Base-by-base conservation (phyloP, 2,329 filamentous ascomycete genomes). In the Fusarium brachygibbosum region DNA sequence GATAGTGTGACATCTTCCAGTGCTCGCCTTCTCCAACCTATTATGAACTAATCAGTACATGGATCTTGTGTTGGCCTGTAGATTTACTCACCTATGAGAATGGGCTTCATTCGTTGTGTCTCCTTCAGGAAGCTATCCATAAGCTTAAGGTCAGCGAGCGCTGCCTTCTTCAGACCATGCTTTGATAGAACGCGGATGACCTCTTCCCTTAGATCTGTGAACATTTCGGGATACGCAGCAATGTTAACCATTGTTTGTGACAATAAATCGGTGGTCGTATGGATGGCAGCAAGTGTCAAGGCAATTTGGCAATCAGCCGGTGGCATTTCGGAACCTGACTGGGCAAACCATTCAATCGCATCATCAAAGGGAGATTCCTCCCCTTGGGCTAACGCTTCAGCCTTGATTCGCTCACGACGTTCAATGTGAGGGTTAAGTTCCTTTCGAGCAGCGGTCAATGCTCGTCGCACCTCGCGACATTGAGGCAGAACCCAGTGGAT, bases 261-360 rank as follows among this genome's bases (percentile, higher is more conserved):
- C 0, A 75, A 38, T 6, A 75, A 7, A 13, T 76, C 74, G 5
- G 82, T 80, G 0, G 86, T 87, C 1, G 86, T 88, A 73, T 88
- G 86, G 28, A 87, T 86, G 6, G 84, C 83, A 1, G 85, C 86
- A 37, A 86, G 82, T 1, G 80, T 78, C 28, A 78, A 74, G 2
- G 48, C 40, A 4, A 76, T 53, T 38, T 76, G 74, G 1, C 58
- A 52, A 1, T 51, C 25, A 2, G 53, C 67, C 0, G 66, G 46
- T 5, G 74, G 70, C 16, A 67, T 60, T 6, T 63, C 57, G 9
- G 85, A 44, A 1, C 85, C 42, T 80, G 78, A 13, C 79, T 76
- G 56, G 1, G 87, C 85, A 55, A 82, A 79, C 87, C 86, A 89
- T 9, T 82, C 86, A 40, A 88, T 76, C 62, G 84, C 85, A 74